Evolutionary conservation across 768 basidiomycete genomes (phyloP).

Genomic region (Termitomyces eurrhizus): DNA sequence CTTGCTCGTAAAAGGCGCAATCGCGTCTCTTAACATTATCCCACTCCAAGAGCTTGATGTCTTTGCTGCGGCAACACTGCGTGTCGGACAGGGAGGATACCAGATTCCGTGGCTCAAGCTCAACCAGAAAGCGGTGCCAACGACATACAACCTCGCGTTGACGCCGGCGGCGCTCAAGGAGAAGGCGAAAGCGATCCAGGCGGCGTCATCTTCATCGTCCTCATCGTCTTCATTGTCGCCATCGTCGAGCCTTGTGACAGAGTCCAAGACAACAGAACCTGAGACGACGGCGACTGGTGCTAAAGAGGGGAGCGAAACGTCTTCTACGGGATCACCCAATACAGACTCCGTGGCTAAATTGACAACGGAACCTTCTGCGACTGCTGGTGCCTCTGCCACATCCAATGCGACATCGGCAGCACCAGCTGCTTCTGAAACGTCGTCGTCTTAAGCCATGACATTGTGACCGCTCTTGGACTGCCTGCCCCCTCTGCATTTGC

Average conservation of each 20-base stretch:
- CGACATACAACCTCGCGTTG: constrained; percentile 39
- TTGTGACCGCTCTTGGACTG: not conserved
- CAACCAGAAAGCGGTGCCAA: constrained; percentile 48
- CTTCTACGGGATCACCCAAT: not conserved
- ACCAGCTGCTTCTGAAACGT: not conserved
- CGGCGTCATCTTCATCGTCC: not conserved
- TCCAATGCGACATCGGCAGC: not conserved
- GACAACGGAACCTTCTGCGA: not conserved
- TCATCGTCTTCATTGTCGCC: not conserved
- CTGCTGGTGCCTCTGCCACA: not conserved
- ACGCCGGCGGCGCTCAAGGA: constrained; percentile 15
- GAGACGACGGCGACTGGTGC: not conserved
- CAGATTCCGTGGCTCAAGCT: constrained; percentile 64
- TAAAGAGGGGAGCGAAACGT: constrained; percentile 1
- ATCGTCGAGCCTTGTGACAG: not conserved
- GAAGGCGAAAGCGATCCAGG: constrained; percentile 19
- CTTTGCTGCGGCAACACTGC: constrained; percentile 40
- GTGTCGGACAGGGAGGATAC: constrained; percentile 53
- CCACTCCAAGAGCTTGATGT: constrained; percentile 53
- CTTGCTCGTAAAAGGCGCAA: constrained; percentile 53
- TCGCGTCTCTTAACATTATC: constrained; percentile 53
- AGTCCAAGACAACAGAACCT: not conserved
- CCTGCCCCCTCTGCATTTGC: not conserved
- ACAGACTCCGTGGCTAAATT: not conserved
- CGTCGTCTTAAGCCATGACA: not conserved